Base-by-base conservation (phyloP, 1,284 basidiomycete genomes). In the Cutaneotrichosporon sp. region DNA sequence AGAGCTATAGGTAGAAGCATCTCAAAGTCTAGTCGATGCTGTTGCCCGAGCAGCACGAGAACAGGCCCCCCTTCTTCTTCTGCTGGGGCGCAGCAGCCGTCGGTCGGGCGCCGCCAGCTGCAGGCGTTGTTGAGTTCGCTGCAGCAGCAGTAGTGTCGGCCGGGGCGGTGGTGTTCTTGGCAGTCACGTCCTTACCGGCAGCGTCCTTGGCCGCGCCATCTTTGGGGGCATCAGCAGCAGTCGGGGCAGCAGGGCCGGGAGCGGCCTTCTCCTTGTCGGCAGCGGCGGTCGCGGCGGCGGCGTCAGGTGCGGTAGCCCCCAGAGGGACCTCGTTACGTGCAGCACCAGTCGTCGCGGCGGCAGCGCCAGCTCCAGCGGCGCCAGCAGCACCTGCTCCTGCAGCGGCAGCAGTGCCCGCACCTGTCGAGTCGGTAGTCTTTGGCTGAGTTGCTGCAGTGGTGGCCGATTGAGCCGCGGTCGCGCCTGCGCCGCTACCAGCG, bases 1-100 rank as follows among this genome's bases (percentile, higher is more conserved):
- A 45, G 26, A n/a, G 16, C 4, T 9, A 35, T 35, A 11, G 25
- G 26, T 9, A 4, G 12, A 12, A 7, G 27, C 6, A 29, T 6
- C 6, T 6, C 12, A n/a, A 12, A 22, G 7, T 17, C 5, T 33
- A 6, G 27, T 7, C 22, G 44, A 46, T 46, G 17, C 14, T 52
- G 46, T 57, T 53, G 42, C 57, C 60, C 19, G 61, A 63, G 49
- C 70, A 70, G 59, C 70, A 72, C 49, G 61, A 61, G 59, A 68
- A 70, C 17, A 70, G 54, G 24, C 67, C 65, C 26, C 64, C 65
- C 55, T 61, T 65, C 62, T 71, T 71, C 55, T 63, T 62, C 41
- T 54, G 38, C 10, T n/a, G n/a, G n/a, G 62, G 54, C 8, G 54
- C 20, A 24, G 52, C 12, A 0, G 55, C 38, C 11, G 55, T 31